phyloP scores from a whole-genome alignment of 2,329 filamentous ascomycete genomes.

The Aspergillus brasiliensis region DNA sequence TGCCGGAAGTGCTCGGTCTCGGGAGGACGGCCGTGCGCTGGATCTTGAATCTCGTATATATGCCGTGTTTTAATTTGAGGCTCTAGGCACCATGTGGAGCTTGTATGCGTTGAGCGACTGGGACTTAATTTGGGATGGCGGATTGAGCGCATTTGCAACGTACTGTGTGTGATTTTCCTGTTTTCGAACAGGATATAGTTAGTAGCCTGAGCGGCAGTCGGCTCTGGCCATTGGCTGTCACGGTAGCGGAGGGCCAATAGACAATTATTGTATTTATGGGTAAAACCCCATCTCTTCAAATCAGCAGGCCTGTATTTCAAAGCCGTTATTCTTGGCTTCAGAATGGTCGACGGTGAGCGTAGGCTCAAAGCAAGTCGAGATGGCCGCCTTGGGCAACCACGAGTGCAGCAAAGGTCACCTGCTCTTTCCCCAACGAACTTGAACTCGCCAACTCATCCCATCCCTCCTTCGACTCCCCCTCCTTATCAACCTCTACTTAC shows the following conservation, averaged over 20 bases:
- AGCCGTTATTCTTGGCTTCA: neutral
- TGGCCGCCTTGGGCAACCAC: neutral
- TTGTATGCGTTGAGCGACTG: neutral
- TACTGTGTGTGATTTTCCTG: neutral
- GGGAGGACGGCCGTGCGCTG: neutral
- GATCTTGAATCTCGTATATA: conserved; percentile 1
- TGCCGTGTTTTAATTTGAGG: neutral
- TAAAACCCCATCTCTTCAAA: no score
- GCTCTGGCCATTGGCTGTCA: no score
- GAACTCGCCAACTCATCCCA: neutral
- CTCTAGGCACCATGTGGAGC: conserved; percentile 1
- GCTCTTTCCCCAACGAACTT: neutral
- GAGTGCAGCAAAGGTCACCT: neutral
- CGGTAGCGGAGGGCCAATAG: no score
- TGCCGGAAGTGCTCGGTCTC: conserved; percentile 1
- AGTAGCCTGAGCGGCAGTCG: no score
- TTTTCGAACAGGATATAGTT: neutral
- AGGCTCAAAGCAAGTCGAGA: neutral
- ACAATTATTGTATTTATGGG: no score
- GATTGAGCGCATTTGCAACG: neutral
- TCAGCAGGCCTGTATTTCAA: neutral
- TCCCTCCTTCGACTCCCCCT: neutral
- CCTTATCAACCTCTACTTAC: neutral
- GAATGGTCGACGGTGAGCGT: neutral
- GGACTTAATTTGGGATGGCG: neutral